Evolutionary conservation across 768 basidiomycete species (phyloP).

Genomic region (Termitomyces sp.): DNA sequence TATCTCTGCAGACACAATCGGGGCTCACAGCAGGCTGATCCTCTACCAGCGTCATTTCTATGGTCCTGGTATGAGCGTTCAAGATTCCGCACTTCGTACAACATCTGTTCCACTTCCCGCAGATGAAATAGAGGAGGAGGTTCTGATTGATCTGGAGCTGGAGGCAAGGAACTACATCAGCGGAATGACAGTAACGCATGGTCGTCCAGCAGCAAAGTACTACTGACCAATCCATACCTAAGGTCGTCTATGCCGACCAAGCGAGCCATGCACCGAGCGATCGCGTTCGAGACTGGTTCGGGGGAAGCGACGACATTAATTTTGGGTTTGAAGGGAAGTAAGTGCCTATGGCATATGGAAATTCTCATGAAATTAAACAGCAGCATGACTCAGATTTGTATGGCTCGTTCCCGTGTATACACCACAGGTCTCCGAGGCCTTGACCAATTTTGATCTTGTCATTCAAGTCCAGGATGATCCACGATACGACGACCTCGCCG

Average conservation of each 20-base stretch:
- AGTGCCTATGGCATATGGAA: background rate
- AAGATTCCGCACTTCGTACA: background rate
- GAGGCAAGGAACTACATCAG: constrained; percentile 1
- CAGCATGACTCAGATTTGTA: background rate
- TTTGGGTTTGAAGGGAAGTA: background rate
- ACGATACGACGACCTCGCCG: constrained; percentile 4
- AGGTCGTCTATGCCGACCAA: constrained; percentile 4
- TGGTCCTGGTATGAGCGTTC: constrained; percentile 1
- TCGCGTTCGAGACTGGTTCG: background rate
- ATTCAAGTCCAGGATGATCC: background rate
- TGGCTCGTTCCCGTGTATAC: constrained; percentile 7
- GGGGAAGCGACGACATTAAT: constrained; percentile 6
- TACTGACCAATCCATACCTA: background rate
- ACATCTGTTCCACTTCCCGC: background rate
- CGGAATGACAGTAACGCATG: background rate
- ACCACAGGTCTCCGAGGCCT: background rate
- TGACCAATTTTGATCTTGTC: constrained; percentile 2
- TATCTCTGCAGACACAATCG: background rate
- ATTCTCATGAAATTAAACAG: background rate
- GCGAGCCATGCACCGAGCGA: constrained; percentile 1
- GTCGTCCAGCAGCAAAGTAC: background rate
- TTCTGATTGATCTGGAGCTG: background rate
- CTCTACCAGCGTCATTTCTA: constrained; percentile 3
- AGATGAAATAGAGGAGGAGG: constrained; percentile 1
- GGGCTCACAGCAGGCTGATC: background rate